Percentiles rank a stretch among this genome's conserved stretches.
phyloP scores from a whole-genome alignment of 2,329 filamentous ascomycete genomes.

The Aspergillus tamarii region DNA sequence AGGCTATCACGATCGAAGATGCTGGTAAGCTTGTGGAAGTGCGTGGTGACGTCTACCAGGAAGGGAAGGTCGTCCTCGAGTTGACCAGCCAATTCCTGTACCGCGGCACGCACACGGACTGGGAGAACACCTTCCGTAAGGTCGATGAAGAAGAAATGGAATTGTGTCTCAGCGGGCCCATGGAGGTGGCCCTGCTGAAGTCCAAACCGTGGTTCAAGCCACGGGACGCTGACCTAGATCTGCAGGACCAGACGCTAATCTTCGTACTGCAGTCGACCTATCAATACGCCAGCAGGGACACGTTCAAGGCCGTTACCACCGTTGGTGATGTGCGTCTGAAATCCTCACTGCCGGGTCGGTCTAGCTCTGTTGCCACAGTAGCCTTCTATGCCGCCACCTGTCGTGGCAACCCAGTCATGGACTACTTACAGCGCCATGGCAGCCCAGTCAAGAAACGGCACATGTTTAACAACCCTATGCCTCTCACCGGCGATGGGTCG shows the following conservation, averaged over 20 bases:
- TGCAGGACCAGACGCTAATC: conserved; percentile 88
- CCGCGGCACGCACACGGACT: conserved; percentile 89
- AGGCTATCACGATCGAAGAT: conserved; percentile 96
- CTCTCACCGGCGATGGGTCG: conserved; percentile 80
- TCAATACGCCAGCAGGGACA: conserved; percentile 90
- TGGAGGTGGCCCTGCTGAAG: conserved; percentile 89
- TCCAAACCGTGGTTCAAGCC: conserved; percentile 98
- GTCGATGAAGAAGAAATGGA: conserved; percentile 96
- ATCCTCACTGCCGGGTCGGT: conserved; percentile 83
- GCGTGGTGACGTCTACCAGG: conserved; percentile 88
- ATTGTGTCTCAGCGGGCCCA: conserved; percentile 80
- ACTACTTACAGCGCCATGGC: conserved; percentile 91
- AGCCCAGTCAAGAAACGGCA: conserved; percentile 93
- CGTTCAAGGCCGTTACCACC: conserved; percentile 91
- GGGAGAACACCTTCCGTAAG: conserved; percentile 97
- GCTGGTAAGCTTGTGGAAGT: conserved; percentile 99
- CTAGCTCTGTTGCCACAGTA: conserved; percentile 93
- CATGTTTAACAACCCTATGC: conserved; percentile 96
- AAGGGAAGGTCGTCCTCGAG: conserved; percentile 89
- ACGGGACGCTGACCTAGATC: conserved; percentile 79
- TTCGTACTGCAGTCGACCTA: conserved; percentile 94
- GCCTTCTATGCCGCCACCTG: conserved; percentile 91
- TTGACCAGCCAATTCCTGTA: conserved; percentile 98
- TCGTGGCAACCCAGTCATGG: conserved; percentile 93
- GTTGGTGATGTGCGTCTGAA: conserved; percentile 91